Evolutionary conservation across 495 filamentous ascomycete genomes (phyloP).

Genomic region (Aspergillus asperescens): DNA sequence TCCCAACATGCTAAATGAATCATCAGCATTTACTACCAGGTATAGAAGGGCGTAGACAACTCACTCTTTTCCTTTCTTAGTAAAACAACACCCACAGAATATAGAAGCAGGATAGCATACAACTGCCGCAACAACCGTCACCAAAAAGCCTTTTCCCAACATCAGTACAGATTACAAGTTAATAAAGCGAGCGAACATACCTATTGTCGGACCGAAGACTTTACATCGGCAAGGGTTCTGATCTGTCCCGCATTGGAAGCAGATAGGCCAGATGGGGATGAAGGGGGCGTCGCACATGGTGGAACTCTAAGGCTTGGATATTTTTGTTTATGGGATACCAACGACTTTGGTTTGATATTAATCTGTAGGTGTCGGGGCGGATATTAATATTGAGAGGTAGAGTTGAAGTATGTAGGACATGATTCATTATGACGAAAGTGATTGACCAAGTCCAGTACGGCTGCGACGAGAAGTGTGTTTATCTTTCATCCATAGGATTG

Average conservation of each 20-base stretch:
- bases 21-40: constrained; percentile 10
- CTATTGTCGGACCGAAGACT: constrained; percentile 55
- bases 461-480: not conserved
- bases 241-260: constrained; percentile 52
- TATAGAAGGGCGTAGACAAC: constrained; percentile 9
- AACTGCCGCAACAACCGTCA: constrained; percentile 48
- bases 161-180: not conserved
- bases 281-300: constrained; percentile 39
- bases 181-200: constrained; percentile 24
- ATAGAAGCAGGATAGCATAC: constrained; percentile 55
- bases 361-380: not conserved
- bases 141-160: constrained; percentile 34
- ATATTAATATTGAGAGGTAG: not conserved
- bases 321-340: not conserved
- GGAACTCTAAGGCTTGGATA: not conserved
- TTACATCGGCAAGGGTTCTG: constrained; percentile 61
- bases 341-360: not conserved
- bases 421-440: constrained; percentile 10
- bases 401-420: not conserved
- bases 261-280: constrained; percentile 44
- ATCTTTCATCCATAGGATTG: not conserved
- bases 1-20: constrained; percentile 42
- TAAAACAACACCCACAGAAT: constrained; percentile 55
- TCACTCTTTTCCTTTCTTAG: constrained; percentile 53
- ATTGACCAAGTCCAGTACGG: not conserved